phyloP scores from a whole-genome alignment of 108 stramenopile genomes.

The Skeletonema tropicum region DNA sequence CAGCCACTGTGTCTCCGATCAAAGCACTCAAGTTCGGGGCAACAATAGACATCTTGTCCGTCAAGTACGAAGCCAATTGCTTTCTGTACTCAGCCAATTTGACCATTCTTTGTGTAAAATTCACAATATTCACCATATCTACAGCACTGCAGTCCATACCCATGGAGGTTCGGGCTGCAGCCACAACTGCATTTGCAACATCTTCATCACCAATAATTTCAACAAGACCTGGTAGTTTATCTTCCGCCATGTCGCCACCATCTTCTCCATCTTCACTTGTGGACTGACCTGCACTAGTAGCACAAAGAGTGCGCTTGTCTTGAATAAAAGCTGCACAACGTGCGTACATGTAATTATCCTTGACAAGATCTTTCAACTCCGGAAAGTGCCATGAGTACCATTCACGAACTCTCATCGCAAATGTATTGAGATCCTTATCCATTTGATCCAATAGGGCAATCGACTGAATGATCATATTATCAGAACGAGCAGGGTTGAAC shows the following conservation, averaged over 20 bases:
- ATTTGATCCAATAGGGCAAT: slow-evolving; percentile 99
- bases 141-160: slow-evolving; percentile 98
- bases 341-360: slow-evolving; percentile 98
- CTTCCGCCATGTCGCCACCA: slow-evolving; percentile 44
- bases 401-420: slow-evolving; percentile 98
- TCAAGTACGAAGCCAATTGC: slow-evolving; percentile 89
- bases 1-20: slow-evolving; percentile 99
- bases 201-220: slow-evolving; percentile 94
- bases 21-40: slow-evolving; percentile 97
- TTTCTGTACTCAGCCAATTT: slow-evolving; percentile 96
- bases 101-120: slow-evolving; percentile 98
- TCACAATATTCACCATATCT: slow-evolving; percentile 97
- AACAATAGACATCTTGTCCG: slow-evolving; percentile 96
- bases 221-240: slow-evolving; percentile 79
- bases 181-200: slow-evolving; percentile 85
- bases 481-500: slow-evolving; percentile 97
- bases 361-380: slow-evolving; percentile 94
- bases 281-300: slow-evolving; percentile 46
- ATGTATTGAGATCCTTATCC: slow-evolving; percentile 99
- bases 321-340: slow-evolving; percentile 87
- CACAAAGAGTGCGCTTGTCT: slow-evolving; percentile 74
- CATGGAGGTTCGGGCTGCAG: slow-evolving; percentile 95
- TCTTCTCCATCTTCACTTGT: slow-evolving; percentile 49
- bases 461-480: slow-evolving; percentile 99
- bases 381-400: slow-evolving; percentile 99